Conservation (phyloP, 1,284 basidiomycete genomes). For the Boletus smithii region DNA sequence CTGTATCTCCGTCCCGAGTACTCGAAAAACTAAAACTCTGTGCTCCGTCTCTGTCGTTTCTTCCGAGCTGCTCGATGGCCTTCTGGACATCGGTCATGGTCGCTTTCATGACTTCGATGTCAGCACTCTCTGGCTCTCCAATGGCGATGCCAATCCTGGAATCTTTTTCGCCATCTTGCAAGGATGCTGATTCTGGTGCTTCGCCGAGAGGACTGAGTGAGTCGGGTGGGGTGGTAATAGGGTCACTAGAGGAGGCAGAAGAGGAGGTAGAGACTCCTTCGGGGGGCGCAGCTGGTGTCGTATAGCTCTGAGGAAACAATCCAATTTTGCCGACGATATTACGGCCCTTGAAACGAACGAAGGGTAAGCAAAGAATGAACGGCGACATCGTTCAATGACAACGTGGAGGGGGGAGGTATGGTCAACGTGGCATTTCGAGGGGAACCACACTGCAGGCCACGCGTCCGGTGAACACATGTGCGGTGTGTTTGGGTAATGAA, state of each 20-base stretch:
- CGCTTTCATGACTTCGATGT: conserved; percentile 69
- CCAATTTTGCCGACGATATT: conserved; percentile 81
- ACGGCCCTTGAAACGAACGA: conserved; percentile 59
- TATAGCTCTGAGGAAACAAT: conserved; percentile 91
- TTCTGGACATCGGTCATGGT: conserved; percentile 87
- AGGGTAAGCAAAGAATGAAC: conserved; percentile 24
- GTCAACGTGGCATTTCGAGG: conserved; percentile 8
- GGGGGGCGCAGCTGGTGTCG: conserved; percentile 56
- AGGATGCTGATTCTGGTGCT: conserved; percentile 39
- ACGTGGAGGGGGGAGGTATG: conserved; percentile 12
- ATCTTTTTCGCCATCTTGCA: conserved; percentile 33
- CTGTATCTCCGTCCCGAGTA: conserved; percentile 52
- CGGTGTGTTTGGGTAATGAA: conserved; percentile 17
- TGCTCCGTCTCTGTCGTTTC: conserved; percentile 46
- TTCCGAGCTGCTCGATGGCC: conserved; percentile 77
- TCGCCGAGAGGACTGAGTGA: conserved; percentile 45
- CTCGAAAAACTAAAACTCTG: conserved; percentile 74
- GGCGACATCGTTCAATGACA: conserved; percentile 21
- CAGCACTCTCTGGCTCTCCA: conserved; percentile 20
- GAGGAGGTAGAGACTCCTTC: conserved; percentile 22
- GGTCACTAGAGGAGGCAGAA: conserved; percentile 23
- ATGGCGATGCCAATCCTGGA: conserved; percentile 25
- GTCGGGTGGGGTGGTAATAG: conserved; percentile 26
- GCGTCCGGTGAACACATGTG: conserved; percentile 5
- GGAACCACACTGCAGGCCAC: conserved; percentile 14